phyloP scores from a whole-genome alignment of 2,329 filamentous ascomycete species.

The Pseudohalonectria lignicola region DNA sequence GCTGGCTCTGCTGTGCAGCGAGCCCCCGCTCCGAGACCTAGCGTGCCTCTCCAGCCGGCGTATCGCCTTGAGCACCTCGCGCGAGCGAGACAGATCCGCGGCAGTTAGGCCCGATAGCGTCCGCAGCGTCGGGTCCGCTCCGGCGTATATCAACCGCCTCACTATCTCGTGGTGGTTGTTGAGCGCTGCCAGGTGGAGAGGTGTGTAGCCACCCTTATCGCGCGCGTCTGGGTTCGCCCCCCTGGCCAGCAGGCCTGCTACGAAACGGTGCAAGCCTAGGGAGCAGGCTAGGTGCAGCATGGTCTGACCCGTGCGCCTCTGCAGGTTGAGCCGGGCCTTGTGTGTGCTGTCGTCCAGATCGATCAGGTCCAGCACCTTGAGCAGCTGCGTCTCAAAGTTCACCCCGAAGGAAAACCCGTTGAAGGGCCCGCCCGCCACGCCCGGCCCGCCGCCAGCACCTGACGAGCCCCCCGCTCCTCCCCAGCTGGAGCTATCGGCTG shows the following conservation, averaged over 20 bases:
- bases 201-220: conserved; percentile 71
- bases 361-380: conserved; percentile 67
- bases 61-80: conserved; percentile 52
- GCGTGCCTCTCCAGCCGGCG: conserved; percentile 49
- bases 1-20: conserved; percentile 49
- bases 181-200: conserved; percentile 71
- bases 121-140: conserved; percentile 59
- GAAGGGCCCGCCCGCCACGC: conserved; percentile 7
- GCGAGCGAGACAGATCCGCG: conserved; percentile 58
- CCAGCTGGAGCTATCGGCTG: conserved; percentile 10
- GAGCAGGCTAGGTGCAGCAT: conserved; percentile 73
- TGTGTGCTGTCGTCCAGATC: conserved; percentile 66
- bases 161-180: conserved; percentile 68
- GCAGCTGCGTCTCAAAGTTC: conserved; percentile 55
- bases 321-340: conserved; percentile 55
- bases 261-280: conserved; percentile 63
- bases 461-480: conserved; percentile 22
- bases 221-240: conserved; percentile 66
- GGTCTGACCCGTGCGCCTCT: conserved; percentile 54
- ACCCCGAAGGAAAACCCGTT: conserved; percentile 28
- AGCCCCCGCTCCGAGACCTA: conserved; percentile 55
- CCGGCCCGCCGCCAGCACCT: conserved; percentile 26
- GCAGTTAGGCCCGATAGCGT: conserved; percentile 61
- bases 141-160: conserved; percentile 59
- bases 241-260: conserved; percentile 63